phyloP scores from a whole-genome alignment of 2,329 filamentous ascomycete genomes.

The Xylariaceae sp. region DNA sequence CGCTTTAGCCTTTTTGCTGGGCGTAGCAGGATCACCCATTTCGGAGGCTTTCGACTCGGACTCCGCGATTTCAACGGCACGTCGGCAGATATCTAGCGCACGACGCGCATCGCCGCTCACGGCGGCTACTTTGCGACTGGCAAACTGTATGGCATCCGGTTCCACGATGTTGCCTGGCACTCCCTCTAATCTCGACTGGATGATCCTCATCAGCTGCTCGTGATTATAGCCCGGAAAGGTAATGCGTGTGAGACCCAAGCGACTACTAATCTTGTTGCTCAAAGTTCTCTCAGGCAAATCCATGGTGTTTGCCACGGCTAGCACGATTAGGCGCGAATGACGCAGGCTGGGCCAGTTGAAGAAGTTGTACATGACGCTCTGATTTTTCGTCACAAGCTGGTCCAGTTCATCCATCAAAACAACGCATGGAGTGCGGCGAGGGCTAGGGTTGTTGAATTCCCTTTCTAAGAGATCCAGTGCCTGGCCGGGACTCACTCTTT shows the following conservation, averaged over 20 bases:
- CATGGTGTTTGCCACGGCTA: constrained; percentile 98
- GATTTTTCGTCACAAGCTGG: constrained; percentile 94
- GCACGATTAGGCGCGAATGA: constrained; percentile 88
- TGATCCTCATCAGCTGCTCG: constrained; percentile 95
- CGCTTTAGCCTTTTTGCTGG: constrained; percentile 49
- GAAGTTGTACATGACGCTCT: constrained; percentile 99
- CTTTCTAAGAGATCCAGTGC: constrained; percentile 85
- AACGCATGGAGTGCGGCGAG: constrained; percentile 86
- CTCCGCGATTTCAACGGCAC: constrained; percentile 93
- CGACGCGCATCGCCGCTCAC: constrained; percentile 91
- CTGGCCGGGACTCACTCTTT: constrained; percentile 86
- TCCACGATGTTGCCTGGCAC: constrained; percentile 88
- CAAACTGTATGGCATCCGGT: constrained; percentile 90
- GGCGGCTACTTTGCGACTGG: constrained; percentile 90
- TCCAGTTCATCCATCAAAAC: constrained; percentile 98
- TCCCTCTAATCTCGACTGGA: constrained; percentile 84
- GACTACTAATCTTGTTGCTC: constrained; percentile 96
- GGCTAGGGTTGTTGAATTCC: constrained; percentile 88
- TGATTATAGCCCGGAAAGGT: constrained; percentile 97
- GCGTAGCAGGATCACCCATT: constrained; percentile 49
- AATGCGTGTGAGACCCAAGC: constrained; percentile 83
- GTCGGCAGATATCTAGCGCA: constrained; percentile 88
- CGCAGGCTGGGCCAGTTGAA: constrained; percentile 97
- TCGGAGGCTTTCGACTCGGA: constrained; percentile 48
- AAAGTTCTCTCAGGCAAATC: constrained; percentile 92